Evolutionary conservation across 345 rosid species (phyloP), one percentile per base, ranked within the genome.

Genomic region (Eucalyptus pauciflora): DNA sequence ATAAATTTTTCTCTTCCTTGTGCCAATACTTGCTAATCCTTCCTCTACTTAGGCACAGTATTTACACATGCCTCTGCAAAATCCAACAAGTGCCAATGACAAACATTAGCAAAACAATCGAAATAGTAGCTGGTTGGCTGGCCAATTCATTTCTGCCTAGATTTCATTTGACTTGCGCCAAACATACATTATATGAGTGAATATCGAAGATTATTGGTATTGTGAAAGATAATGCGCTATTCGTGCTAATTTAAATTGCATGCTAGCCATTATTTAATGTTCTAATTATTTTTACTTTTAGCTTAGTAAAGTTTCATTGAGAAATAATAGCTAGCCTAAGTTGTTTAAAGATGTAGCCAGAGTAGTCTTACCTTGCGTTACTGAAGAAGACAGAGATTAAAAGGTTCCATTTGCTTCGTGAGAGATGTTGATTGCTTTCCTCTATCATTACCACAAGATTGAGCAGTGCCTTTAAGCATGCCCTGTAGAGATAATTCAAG

Each of bases 371-470:
- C 97, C 95, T 93, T 88, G 93, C 92, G 91, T 96, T 97, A 89
- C 91, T 94, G 88, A 95, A 96, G 93, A 96, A 94, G 41, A 95
- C 94, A 51, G 91, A 91, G 29, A 93, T 37, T 41, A 97, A 97
- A 79, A 96, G 43, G 83, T 86, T 90, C 91, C 93, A 88, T 86
- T 89, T 92, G 87, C 87, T 91, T 46, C 62, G 14, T n/a, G 52
- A 10, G 3, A 11, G 12, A 43, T 54, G 41, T 1, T 9, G 46
- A 22, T 62, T 4, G 29, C 41, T 25, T 29, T 49, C 52, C n/a
- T 60, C 51, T 22, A 27, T 15, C 37, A 64, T 22, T 25, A n/a
- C 50, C 12, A 85, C 54, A 24, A 25, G 56, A 33, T 85, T 27
- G 87, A 85, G 18, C 41, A 4, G 20, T 31, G 87, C 41, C 58